Conservation (phyloP, 495 filamentous ascomycete genomes). For the Tuber umbilicatum region DNA sequence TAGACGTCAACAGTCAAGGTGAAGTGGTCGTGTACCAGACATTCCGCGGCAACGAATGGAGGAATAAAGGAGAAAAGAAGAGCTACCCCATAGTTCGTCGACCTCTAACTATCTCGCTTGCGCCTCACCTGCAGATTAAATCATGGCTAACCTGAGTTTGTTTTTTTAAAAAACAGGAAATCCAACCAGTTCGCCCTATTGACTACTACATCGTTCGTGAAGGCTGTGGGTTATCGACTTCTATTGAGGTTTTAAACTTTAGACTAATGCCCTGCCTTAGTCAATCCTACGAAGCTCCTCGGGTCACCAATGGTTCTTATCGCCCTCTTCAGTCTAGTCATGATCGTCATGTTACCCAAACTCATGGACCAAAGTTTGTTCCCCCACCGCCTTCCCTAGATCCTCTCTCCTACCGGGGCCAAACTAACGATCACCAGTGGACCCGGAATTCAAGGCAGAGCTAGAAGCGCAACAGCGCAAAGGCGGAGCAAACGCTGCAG, state of each 20-base stretch:
- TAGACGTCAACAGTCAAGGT: constrained; percentile 58
- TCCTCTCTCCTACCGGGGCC: neutral
- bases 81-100: constrained; percentile 63
- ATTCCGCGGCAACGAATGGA: constrained; percentile 81
- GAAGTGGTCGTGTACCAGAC: constrained; percentile 67
- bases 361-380: constrained; percentile 88
- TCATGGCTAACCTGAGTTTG: constrained; percentile 6
- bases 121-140: neutral
- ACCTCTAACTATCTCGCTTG: constrained; percentile 5
- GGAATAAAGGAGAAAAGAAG: constrained; percentile 64
- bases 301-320: constrained; percentile 94
- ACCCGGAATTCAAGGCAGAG: constrained; percentile 84
- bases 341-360: constrained; percentile 88
- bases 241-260: neutral
- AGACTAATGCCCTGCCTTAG: constrained; percentile 16
- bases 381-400: neutral
- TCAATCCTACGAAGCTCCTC: constrained; percentile 59
- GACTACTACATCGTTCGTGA: constrained; percentile 40
- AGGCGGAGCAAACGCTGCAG: constrained; percentile 25
- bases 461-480: constrained; percentile 83
- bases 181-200: constrained; percentile 25
- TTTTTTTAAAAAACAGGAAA: constrained; percentile 34
- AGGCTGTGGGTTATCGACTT: constrained; percentile 24
- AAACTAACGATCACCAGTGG: constrained; percentile 57
- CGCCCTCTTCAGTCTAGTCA: constrained; percentile 66